Conservation (phyloP, 306 rosid species). For the Dryas alaskensis region DNA sequence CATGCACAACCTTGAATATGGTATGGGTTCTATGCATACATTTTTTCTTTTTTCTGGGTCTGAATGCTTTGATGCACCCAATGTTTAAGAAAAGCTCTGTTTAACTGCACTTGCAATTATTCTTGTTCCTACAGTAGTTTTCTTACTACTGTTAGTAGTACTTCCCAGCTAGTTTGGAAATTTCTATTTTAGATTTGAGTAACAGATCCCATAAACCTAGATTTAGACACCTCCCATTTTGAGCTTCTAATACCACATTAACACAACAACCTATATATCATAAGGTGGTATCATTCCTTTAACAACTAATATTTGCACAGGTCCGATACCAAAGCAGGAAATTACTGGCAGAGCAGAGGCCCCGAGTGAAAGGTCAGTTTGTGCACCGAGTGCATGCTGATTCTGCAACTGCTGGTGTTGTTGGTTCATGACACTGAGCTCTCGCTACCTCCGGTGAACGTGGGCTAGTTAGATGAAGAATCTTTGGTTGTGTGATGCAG, state of each 20-base stretch:
- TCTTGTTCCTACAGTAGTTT: background rate
- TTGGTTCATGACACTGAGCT: constrained; percentile 33
- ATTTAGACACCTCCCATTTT: background rate
- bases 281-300: background rate
- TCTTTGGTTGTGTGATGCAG: constrained; percentile 21
- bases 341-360: constrained; percentile 67
- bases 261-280: background rate
- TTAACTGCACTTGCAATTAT: background rate
- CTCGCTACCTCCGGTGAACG: background rate
- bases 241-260: background rate
- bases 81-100: background rate
- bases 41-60: too few relatives aligned
- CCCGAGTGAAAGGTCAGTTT: constrained; percentile 69
- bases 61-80: background rate
- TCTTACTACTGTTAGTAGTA: background rate
- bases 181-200: background rate
- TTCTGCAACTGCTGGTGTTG: constrained; percentile 25
- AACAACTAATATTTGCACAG: constrained; percentile 30
- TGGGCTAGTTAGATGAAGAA: constrained; percentile 19
- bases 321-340: constrained; percentile 66
- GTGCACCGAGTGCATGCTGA: constrained; percentile 47
- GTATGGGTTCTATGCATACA: background rate
- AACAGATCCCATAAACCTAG: background rate
- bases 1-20: background rate
- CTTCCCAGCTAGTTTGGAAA: background rate